Evolutionary conservation across 345 rosid genomes (phyloP).

Genomic region (Populus deltoides): DNA sequence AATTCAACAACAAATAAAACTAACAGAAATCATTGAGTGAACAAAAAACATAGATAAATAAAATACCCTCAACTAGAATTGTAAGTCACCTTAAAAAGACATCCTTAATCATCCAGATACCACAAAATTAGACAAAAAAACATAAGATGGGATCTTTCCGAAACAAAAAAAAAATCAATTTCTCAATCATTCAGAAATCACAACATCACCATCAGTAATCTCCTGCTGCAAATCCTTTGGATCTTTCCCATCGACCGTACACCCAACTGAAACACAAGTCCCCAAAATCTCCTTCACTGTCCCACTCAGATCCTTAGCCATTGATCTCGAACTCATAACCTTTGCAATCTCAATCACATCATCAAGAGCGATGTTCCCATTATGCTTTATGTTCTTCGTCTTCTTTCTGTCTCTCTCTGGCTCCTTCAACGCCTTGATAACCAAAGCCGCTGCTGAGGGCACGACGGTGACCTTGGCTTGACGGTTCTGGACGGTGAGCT

Average conservation of each 20-base stretch:
- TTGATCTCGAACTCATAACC: constrained; percentile 19
- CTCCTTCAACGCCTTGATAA: constrained; percentile 27
- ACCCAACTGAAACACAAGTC: constrained; percentile 25
- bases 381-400: constrained; percentile 29
- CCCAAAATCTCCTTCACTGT: constrained; percentile 31
- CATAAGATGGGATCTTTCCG: neutral
- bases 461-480: constrained; percentile 23
- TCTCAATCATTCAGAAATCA: constrained; percentile 15
- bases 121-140: neutral
- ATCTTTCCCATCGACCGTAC: constrained; percentile 25
- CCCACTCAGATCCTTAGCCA: constrained; percentile 28
- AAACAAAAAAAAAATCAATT: neutral
- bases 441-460: constrained; percentile 24
- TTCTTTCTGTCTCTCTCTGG: constrained; percentile 34
- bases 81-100: neutral
- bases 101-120: neutral
- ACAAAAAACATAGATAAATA: neutral
- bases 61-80: neutral
- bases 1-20: neutral
- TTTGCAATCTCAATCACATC: constrained; percentile 23
- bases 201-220: constrained; percentile 20
- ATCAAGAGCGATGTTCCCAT: constrained; percentile 18
- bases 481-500: constrained; percentile 31
- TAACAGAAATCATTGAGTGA: neutral
- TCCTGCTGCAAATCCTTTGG: constrained; percentile 27